These are phyloP conservation scores for Rhodosporidiobolus odoratus DNA, from an alignment of 768 basidiomycete species.

Conservation along the genomic window DNA sequence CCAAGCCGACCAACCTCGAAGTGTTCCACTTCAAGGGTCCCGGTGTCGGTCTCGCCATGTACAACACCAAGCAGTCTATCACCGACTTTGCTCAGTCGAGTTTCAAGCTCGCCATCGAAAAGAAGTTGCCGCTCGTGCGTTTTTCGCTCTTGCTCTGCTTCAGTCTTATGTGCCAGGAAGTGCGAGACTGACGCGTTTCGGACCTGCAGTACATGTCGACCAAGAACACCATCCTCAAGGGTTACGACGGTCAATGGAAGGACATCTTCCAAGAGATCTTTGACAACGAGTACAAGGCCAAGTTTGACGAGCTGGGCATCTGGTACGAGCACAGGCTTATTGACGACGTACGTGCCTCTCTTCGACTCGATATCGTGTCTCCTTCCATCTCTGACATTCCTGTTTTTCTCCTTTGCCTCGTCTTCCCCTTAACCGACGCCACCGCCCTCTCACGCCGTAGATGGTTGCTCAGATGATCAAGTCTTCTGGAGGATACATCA, in stretches of 20 bases:
- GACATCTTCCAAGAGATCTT: constrained; percentile 96
- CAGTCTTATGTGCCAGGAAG: not conserved
- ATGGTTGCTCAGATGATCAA: constrained; percentile 99
- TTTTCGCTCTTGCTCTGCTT: not conserved
- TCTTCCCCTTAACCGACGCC: not conserved
- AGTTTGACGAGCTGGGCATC: constrained; percentile 48
- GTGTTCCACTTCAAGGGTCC: constrained; percentile 90
- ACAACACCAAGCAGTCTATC: constrained; percentile 89
- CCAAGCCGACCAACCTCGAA: constrained; percentile 51
- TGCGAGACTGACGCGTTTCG: not conserved
- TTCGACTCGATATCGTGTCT: not conserved
- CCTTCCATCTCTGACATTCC: not conserved
- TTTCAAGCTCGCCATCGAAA: constrained; percentile 84
- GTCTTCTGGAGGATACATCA: constrained; percentile 82
- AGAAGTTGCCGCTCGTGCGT: constrained; percentile 51
- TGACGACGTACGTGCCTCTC: constrained; percentile 55
- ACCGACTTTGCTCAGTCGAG: constrained; percentile 92
- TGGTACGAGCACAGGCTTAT: constrained; percentile 85
- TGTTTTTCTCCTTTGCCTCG: not conserved
- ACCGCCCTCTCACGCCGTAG: constrained; percentile 36
- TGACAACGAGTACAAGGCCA: constrained; percentile 53
- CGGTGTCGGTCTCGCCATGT: constrained; percentile 95
- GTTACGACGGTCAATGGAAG: constrained; percentile 98
- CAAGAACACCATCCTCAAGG: constrained; percentile 95
- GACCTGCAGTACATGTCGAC: constrained; percentile 79